Evolutionary conservation across 768 basidiomycete genomes (phyloP).

Genomic region (Coprinellus micaceus): DNA sequence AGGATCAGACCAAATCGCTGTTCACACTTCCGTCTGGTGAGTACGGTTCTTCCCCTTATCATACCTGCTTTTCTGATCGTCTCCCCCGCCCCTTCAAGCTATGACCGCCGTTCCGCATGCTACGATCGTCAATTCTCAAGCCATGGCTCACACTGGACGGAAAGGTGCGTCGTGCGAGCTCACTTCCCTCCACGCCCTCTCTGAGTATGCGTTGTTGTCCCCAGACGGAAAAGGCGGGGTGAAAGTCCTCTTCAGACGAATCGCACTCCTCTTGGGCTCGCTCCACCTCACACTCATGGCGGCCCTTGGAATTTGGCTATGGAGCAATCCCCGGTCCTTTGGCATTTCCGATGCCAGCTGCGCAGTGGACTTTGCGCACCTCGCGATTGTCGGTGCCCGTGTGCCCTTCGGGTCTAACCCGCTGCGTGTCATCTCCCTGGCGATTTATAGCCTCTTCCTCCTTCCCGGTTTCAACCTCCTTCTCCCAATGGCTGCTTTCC

Average conservation of each 20-base stretch:
- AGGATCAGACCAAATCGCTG: not conserved
- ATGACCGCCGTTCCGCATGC: too few species aligned
- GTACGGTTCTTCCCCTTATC: too few species aligned
- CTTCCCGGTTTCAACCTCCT: conserved; percentile 3
- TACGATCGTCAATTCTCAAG: too few species aligned
- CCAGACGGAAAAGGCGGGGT: not conserved
- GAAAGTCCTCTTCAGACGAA: not conserved
- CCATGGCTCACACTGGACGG: too few species aligned
- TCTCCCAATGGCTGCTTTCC: not conserved
- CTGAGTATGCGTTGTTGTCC: not conserved
- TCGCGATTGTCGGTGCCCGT: not conserved
- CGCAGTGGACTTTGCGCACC: not conserved
- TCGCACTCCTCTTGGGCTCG: conserved; percentile 3
- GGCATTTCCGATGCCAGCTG: not conserved
- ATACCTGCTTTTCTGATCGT: too few species aligned
- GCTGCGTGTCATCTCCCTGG: conserved; percentile 1
- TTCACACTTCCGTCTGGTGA: too few species aligned
- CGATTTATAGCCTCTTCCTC: not conserved
- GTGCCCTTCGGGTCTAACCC: not conserved
- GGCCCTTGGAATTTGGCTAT: conserved; percentile 12
- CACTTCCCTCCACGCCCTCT: not conserved
- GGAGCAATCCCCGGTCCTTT: conserved; percentile 5
- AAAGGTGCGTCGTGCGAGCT: not conserved
- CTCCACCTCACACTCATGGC: conserved; percentile 12
- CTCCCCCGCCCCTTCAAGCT: too few species aligned